These are phyloP conservation scores for Yarrowia deformans DNA, from an alignment of 805 yeast genomes.

Conservation along the genomic window DNA sequence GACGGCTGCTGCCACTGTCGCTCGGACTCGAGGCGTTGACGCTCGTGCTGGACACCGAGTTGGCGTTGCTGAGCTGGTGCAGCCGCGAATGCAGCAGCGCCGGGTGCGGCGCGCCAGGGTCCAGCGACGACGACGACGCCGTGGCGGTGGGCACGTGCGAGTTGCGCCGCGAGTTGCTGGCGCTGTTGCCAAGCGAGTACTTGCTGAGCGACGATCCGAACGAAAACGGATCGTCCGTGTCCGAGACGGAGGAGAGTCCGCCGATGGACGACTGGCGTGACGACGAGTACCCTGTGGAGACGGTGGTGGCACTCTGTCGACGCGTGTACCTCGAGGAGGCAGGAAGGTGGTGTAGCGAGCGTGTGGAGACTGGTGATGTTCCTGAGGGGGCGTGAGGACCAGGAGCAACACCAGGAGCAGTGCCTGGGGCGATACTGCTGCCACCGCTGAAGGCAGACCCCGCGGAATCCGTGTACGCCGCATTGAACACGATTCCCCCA, in stretches of 20 bases:
- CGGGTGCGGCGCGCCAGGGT: conserved; percentile 20
- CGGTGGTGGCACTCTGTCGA: conserved; percentile 42
- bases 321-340: conserved; percentile 41
- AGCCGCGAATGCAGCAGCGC: conserved; percentile 30
- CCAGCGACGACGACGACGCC: conserved; percentile 17
- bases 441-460: conserved; percentile 20
- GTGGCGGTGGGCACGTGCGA: conserved; percentile 41
- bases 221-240: conserved; percentile 46
- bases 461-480: conserved; percentile 24
- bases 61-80: conserved; percentile 24
- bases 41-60: conserved; percentile 8
- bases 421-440: background rate
- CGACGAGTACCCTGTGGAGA: conserved; percentile 42
- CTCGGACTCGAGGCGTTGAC: conserved; percentile 13
- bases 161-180: conserved; percentile 44
- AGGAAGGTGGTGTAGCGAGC: conserved; percentile 14
- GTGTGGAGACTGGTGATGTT: background rate
- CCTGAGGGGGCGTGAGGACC: conserved; percentile 5
- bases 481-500: conserved; percentile 22
- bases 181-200: conserved; percentile 44
- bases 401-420: background rate
- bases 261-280: conserved; percentile 45
- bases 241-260: conserved; percentile 46
- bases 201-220: conserved; percentile 44
- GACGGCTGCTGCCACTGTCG: conserved; percentile 16